A percentile compares a stretch with the other conserved stretches of the same genome.
phyloP scores from a whole-genome alignment of 192 early-diverging fungal species.

The Spinellus fusiger region DNA sequence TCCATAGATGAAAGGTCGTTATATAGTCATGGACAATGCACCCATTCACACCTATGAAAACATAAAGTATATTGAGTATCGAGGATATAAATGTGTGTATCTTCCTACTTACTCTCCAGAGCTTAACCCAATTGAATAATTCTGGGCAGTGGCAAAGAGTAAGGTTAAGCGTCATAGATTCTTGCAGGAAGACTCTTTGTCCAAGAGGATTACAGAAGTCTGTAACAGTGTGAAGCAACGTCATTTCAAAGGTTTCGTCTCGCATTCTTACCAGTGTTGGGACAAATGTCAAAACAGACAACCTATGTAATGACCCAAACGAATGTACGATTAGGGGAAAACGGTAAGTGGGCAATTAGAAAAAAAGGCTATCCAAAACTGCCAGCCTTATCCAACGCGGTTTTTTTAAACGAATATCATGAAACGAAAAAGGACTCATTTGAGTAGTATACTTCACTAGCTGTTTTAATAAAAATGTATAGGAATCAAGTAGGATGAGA shows the following conservation, averaged over 20 bases:
- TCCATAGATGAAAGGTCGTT: background rate
- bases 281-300: too few relatives aligned
- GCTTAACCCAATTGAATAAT: too few relatives aligned
- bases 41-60: constrained; percentile 7
- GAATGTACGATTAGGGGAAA: too few relatives aligned
- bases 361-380: background rate
- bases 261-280: too few relatives aligned
- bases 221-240: background rate
- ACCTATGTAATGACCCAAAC: too few relatives aligned
- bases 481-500: constrained; percentile 4
- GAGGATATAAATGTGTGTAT: too few relatives aligned
- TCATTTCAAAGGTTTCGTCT: too few relatives aligned
- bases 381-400: background rate
- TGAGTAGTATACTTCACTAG: constrained; percentile 4
- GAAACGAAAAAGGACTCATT: background rate
- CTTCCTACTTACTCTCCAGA: too few relatives aligned
- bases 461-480: constrained; percentile 7
- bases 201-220: background rate
- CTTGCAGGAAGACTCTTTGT: constrained; percentile 5
- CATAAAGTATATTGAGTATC: too few relatives aligned
- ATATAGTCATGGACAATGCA: constrained; percentile 5
- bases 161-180: too few relatives aligned
- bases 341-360: too few relatives aligned
- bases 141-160: too few relatives aligned
- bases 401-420: background rate